These are phyloP conservation scores for Cyphellophora attinorum DNA, from an alignment of 2,329 filamentous ascomycete genomes.

Conservation along the genomic window DNA sequence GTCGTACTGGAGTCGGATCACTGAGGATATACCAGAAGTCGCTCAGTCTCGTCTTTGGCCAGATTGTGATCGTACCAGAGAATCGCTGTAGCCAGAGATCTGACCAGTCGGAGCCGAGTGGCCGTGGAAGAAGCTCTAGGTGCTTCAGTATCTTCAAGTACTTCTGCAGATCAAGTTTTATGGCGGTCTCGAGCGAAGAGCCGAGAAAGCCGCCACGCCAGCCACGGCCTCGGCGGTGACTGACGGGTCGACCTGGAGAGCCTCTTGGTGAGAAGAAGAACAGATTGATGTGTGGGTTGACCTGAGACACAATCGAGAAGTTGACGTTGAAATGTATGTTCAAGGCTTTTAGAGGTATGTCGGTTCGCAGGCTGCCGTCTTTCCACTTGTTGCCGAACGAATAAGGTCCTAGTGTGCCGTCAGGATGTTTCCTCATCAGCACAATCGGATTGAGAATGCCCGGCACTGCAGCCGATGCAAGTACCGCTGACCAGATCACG, in stretches of 20 bases:
- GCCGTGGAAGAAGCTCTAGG: slow-evolving; percentile 80
- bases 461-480: slow-evolving; percentile 90
- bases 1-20: slow-evolving; percentile 64
- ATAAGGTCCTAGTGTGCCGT: slow-evolving; percentile 74
- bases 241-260: slow-evolving; percentile 84
- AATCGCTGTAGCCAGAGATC: slow-evolving; percentile 95
- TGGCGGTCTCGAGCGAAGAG: slow-evolving; percentile 82
- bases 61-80: slow-evolving; percentile 89
- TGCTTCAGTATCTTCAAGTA: slow-evolving; percentile 94
- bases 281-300: slow-evolving; percentile 95
- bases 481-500: slow-evolving; percentile 93
- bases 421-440: slow-evolving; percentile 73
- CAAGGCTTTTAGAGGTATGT: slow-evolving; percentile 87
- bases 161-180: slow-evolving; percentile 94
- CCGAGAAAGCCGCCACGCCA: slow-evolving; percentile 96
- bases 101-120: slow-evolving; percentile 90
- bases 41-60: slow-evolving; percentile 68
- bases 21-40: slow-evolving; percentile 82
- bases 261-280: slow-evolving; percentile 98
- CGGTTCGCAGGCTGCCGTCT: slow-evolving; percentile 85
- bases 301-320: slow-evolving; percentile 78
- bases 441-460: slow-evolving; percentile 94
- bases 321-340: slow-evolving; percentile 98
- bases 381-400: slow-evolving; percentile 99
- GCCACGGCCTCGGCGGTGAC: slow-evolving; percentile 81